Base-by-base conservation (phyloP, 495 filamentous ascomycete genomes). In the Platismatia glauca region DNA sequence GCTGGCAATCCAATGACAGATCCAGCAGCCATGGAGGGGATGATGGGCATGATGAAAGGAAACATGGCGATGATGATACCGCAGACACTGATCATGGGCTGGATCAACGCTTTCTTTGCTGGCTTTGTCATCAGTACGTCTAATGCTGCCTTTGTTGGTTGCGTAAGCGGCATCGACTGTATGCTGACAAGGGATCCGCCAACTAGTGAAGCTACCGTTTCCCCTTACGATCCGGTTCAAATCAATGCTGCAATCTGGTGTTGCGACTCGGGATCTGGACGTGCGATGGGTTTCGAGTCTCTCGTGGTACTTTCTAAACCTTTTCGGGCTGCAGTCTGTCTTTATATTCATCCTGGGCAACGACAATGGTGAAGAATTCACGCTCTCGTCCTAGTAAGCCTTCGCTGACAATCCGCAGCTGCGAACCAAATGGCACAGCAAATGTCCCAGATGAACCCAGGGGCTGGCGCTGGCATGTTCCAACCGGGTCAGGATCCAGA, bases 51-150 rank as follows among this genome's bases (percentile, higher is more conserved):
- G 91, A 89, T 97, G 85, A 98, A 97, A 84, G 91, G 91, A 58
- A 96, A 98, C 70, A 96, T 98, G 90, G 91, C 93, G 67, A 97
- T 96, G 94, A 97, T 98, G 81, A 90, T 98, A 46, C 95, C 94
- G 55, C 95, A 98, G 73, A 97, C 92, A 6, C 74, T 97, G 74
- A 97, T 97, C 66, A 98, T 98, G 94, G 90, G 94, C 59, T 98
- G 94, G 94, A 97, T 98, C 69, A 98, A 97, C 78, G 91, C 94
- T 0, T 97, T 97, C 73, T 98, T 98, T 70, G 91, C 89, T 48
- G 94, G 94, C 27, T 98, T 95, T 73, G 94, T 98, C 44, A 96
- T 97, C 53, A 89, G 91, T 96, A 78, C 62, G 88, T 82, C 3
- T 38, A 11, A 31, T 46, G 6, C 24, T 41, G 33, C 8, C 27